Evolutionary conservation across 768 basidiomycete genomes (phyloP), one percentile per base, ranked within the genome.

Genomic region (Phanerochaete sordida): DNA sequence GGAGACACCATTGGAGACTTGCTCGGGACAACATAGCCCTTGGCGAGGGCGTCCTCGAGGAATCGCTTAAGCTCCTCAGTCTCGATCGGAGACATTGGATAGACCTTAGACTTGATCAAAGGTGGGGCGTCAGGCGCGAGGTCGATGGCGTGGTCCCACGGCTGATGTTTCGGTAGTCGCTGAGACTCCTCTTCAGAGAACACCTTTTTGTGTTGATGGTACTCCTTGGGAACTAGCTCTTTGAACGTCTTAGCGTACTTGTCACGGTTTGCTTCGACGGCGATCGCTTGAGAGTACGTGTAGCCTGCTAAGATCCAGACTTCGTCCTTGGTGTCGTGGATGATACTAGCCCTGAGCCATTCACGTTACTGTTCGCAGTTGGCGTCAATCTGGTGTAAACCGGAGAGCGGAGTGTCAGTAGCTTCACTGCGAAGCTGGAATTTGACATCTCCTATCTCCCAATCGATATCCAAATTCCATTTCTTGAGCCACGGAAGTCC

Each of bases 171-270:
- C 0, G 69, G 72, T 0, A 71, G 60, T 15, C 61, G 46, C 28
- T 68, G 53, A 21, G 66, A 68, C 0, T 62, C 53, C 33, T 68
- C 59, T 31, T 72, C 68, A 1, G 35, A 30, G 45, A 73, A 73
- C 0, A 73, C 62, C 2, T 67, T 52, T 1, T 13, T 7, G 31
- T 47, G 68, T 12, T 57, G 53, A 8, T 62, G 59, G 49, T 62
- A 66, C 6, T 57, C 19, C 1, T 45, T 2, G 0, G 65, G 69
- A 0, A 70, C 57, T 2, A 60, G 16, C 23, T 62, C 60, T 23
- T 68, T 43, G 26, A 65, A 62, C 8, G 56, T 51, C 35, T 51
- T 58, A 6, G 9, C 11, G 57, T 11, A 26, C 27, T 57, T 46
- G 2, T 28, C 21, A 5, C 31, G 45, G 19, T 24, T 12, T 2